These are phyloP conservation scores for Epichloe typhina DNA, from an alignment of 2,329 filamentous ascomycete species.

Conservation along the genomic window DNA sequence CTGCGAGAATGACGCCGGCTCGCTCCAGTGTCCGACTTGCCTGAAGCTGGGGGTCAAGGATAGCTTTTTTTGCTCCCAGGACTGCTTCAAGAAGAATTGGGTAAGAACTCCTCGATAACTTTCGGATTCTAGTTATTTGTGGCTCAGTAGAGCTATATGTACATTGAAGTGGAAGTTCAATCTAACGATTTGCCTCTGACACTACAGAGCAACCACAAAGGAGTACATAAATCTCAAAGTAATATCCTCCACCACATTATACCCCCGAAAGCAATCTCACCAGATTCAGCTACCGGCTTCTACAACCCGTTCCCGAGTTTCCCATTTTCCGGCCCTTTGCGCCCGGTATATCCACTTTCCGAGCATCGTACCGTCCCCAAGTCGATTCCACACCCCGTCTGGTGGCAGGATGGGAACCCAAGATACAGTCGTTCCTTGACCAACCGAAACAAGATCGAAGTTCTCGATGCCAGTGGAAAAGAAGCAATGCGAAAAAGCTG, in stretches of 20 bases:
- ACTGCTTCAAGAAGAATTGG: slow-evolving; percentile 99
- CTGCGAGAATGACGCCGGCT: slow-evolving; percentile 75
- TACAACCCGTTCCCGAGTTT: slow-evolving; percentile 91
- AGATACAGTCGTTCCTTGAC: slow-evolving; percentile 46
- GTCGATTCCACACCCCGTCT: slow-evolving; percentile 74
- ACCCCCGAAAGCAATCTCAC: slow-evolving; percentile 73
- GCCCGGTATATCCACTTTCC: slow-evolving; percentile 80
- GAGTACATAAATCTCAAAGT: slow-evolving; percentile 55
- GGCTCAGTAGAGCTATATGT: neutral
- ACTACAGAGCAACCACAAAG: slow-evolving; percentile 66
- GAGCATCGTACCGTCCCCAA: slow-evolving; percentile 59
- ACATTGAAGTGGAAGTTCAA: neutral
- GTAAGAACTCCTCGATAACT: slow-evolving; percentile 37
- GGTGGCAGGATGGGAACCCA: slow-evolving; percentile 70
- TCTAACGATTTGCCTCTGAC: neutral
- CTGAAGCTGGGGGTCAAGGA: slow-evolving; percentile 77
- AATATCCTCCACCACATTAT: slow-evolving; percentile 62
- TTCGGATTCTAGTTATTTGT: neutral
- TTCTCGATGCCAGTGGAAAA: slow-evolving; percentile 67
- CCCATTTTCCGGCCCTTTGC: slow-evolving; percentile 64
- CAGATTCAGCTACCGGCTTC: slow-evolving; percentile 75
- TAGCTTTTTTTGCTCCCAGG: slow-evolving; percentile 89
- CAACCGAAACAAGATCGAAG: slow-evolving; percentile 67
- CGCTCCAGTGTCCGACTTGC: slow-evolving; percentile 88
- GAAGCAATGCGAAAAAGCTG: slow-evolving; percentile 91